These are phyloP conservation scores for Colletotrichum sp. DNA, from an alignment of 2,329 filamentous ascomycete species.

Conservation along the genomic window DNA sequence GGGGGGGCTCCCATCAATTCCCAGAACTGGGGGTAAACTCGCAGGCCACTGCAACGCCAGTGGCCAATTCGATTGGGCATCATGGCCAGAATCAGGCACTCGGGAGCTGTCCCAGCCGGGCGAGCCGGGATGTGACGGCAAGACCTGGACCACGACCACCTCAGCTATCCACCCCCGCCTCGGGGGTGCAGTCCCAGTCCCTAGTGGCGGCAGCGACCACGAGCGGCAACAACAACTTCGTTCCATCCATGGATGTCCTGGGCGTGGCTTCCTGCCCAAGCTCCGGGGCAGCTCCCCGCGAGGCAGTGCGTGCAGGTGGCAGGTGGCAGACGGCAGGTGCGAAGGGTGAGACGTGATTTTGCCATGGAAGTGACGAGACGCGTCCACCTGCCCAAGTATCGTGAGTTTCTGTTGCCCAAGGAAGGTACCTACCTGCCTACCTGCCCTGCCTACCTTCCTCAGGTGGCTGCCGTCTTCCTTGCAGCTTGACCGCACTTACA, in stretches of 20 bases:
- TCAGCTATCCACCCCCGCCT: conserved; percentile 7
- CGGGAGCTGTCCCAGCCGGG: not conserved
- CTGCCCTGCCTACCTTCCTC: not conserved
- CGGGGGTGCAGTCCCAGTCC: not conserved
- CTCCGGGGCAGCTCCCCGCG: conserved; percentile 12
- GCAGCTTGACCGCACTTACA: not conserved
- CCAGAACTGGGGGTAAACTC: not conserved
- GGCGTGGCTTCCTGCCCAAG: conserved; percentile 5
- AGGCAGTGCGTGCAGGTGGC: conserved; percentile 6
- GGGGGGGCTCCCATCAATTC: not conserved
- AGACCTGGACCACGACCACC: not conserved
- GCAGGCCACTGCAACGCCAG: not conserved
- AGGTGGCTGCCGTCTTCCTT: not conserved
- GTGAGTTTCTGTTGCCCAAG: not conserved
- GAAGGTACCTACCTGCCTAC: not conserved
- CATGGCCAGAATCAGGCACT: not conserved
- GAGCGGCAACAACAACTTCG: not conserved
- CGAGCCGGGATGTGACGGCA: not conserved
- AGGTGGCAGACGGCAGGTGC: not conserved
- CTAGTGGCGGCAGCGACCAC: not conserved
- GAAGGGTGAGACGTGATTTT: not conserved
- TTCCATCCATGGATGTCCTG: not conserved
- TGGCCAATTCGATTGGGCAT: not conserved
- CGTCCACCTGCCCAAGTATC: conserved; percentile 8
- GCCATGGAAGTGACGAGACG: not conserved